phyloP scores from a whole-genome alignment of 495 filamentous ascomycete species.

The Aspergillus funiculosus region DNA sequence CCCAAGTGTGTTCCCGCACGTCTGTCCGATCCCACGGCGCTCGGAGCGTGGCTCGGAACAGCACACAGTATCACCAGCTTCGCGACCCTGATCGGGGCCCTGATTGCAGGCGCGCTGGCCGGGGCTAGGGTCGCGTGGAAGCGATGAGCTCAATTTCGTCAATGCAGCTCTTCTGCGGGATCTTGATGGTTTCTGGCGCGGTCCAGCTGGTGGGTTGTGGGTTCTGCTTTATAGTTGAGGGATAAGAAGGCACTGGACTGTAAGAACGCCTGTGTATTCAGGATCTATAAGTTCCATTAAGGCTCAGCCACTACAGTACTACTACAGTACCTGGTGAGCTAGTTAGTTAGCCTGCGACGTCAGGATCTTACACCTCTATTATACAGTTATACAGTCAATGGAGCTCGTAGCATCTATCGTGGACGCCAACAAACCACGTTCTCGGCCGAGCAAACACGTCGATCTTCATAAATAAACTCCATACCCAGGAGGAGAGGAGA shows the following conservation, averaged over 20 bases:
- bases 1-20: slow-evolving; percentile 56
- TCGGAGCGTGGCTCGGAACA: slow-evolving; percentile 66
- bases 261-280: no score
- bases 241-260: slow-evolving; percentile 23
- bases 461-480: no score
- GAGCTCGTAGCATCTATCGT: no score
- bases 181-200: slow-evolving; percentile 19
- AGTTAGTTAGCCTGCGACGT: no score
- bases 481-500: no score
- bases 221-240: slow-evolving; percentile 16
- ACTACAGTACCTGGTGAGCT: no score
- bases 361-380: no score
- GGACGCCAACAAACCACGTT: no score
- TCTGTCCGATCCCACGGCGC: slow-evolving; percentile 54
- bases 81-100: slow-evolving; percentile 60
- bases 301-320: no score
- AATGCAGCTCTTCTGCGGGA: slow-evolving; percentile 26
- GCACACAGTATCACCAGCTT: slow-evolving; percentile 63
- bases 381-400: no score
- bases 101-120: slow-evolving; percentile 56
- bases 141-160: slow-evolving; percentile 20
- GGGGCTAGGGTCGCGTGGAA: slow-evolving; percentile 18
- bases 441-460: no score
- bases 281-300: no score
- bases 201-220: slow-evolving; percentile 19